phyloP scores from a whole-genome alignment of 306 rosid species.

The Gastrolobium bilobum region DNA sequence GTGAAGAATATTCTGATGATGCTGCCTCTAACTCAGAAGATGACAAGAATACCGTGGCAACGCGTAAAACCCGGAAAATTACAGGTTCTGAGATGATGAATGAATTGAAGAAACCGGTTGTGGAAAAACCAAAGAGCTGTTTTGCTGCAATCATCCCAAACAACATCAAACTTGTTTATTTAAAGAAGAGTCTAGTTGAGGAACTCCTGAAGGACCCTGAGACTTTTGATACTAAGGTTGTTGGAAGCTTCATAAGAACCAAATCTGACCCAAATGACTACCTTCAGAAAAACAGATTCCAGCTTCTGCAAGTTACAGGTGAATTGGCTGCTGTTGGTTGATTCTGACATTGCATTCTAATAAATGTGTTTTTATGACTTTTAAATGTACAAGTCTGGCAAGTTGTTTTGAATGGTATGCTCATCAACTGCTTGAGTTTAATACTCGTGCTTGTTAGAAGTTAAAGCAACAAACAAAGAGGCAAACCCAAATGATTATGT shows the following conservation, averaged over 20 bases:
- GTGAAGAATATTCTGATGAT: slow-evolving; percentile 54
- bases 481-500: neutral
- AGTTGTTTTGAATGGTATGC: slow-evolving; percentile 4
- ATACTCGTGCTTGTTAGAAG: slow-evolving; percentile 37
- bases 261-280: slow-evolving; percentile 83
- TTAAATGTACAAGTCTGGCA: slow-evolving; percentile 6
- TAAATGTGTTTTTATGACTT: slow-evolving; percentile 31
- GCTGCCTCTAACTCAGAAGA: slow-evolving; percentile 51
- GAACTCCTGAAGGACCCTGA: slow-evolving; percentile 64
- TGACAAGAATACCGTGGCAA: neutral
- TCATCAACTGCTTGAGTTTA: slow-evolving; percentile 28
- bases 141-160: slow-evolving; percentile 74
- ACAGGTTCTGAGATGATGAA: slow-evolving; percentile 43
- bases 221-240: slow-evolving; percentile 67
- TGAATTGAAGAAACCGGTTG: slow-evolving; percentile 44
- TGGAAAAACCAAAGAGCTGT: slow-evolving; percentile 62
- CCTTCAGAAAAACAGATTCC: slow-evolving; percentile 82
- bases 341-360: slow-evolving; percentile 27
- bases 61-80: slow-evolving; percentile 41
- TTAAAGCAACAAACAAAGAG: neutral
- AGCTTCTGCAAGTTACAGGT: slow-evolving; percentile 84
- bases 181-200: slow-evolving; percentile 71
- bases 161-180: slow-evolving; percentile 77
- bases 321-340: slow-evolving; percentile 27
- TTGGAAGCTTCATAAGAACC: slow-evolving; percentile 81